Evolutionary conservation across 257 asterid genomes (phyloP).

Genomic region (Fraxinus pennsylvanica): DNA sequence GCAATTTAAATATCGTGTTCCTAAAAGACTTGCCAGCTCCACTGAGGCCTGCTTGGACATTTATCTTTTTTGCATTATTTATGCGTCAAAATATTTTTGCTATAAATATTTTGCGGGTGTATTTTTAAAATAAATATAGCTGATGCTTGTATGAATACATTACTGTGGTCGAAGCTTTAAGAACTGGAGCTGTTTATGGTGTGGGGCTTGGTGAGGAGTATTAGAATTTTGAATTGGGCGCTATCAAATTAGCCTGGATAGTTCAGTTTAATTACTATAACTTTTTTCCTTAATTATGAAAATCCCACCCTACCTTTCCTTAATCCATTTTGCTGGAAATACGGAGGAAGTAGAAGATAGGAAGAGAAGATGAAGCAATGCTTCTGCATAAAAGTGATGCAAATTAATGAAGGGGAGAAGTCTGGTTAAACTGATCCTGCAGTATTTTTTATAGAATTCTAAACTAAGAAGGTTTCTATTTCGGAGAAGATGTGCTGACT

Average conservation of each 20-base stretch:
- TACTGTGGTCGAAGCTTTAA: neutral
- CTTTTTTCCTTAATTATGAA: neutral
- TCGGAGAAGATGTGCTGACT: neutral
- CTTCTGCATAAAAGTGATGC: slow-evolving; percentile 13
- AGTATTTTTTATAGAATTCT: neutral
- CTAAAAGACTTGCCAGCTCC: neutral
- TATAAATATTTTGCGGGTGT: neutral
- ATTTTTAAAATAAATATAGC: neutral
- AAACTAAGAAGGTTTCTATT: neutral
- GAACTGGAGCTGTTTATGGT: neutral
- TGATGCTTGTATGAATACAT: neutral
- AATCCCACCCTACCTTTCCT: neutral
- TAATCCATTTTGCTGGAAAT: neutral
- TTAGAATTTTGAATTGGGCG: neutral
- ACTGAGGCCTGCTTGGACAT: neutral
- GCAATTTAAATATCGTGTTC: slow-evolving; percentile 2
- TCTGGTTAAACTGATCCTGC: neutral
- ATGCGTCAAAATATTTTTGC: neutral
- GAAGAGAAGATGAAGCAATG: slow-evolving; percentile 13
- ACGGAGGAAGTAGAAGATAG: slow-evolving; percentile 14
- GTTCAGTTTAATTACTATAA: neutral
- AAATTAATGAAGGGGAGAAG: slow-evolving; percentile 14
- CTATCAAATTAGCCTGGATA: neutral
- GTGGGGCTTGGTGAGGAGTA: neutral
- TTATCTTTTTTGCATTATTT: neutral